phyloP scores from a whole-genome alignment of 2,329 filamentous ascomycete genomes.

The Fusarium nelsonii region DNA sequence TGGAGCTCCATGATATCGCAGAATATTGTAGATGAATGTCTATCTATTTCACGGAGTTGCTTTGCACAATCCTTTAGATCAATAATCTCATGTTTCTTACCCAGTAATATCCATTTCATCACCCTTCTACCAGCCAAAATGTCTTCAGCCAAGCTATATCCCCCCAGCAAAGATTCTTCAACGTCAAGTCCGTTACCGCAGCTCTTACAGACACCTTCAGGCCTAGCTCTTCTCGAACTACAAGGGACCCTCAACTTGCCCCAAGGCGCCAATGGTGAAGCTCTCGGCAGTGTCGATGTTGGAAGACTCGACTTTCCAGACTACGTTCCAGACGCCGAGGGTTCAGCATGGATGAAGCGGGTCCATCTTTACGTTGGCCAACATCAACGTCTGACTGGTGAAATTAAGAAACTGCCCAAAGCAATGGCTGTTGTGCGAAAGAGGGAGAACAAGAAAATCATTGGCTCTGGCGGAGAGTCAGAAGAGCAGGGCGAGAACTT shows the following conservation, averaged over 20 bases:
- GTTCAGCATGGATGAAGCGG: slow-evolving; percentile 87
- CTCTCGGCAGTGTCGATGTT: slow-evolving; percentile 58
- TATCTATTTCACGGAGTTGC: neutral
- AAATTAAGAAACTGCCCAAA: slow-evolving; percentile 86
- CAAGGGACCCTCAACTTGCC: slow-evolving; percentile 91
- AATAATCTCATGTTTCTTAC: no score
- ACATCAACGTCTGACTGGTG: slow-evolving; percentile 89
- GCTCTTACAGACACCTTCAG: slow-evolving; percentile 89
- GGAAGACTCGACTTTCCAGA: slow-evolving; percentile 84
- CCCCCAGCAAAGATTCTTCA: slow-evolving; percentile 49
- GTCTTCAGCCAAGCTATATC: slow-evolving; percentile 58
- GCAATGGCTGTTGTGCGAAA: slow-evolving; percentile 83
- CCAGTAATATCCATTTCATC: no score
- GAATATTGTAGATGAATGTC: neutral
- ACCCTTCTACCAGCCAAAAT: slow-evolving; percentile 36
- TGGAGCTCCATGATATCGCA: neutral
- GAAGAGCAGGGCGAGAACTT: slow-evolving; percentile 64
- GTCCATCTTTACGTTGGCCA: slow-evolving; percentile 90
- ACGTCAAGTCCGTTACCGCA: slow-evolving; percentile 74
- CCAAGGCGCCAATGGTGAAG: slow-evolving; percentile 50
- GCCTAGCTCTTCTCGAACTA: slow-evolving; percentile 89
- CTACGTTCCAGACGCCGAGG: slow-evolving; percentile 63
- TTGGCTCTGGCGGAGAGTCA: slow-evolving; percentile 56
- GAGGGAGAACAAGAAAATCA: slow-evolving; percentile 59
- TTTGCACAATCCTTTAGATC: neutral